Conservation (phyloP, 2,329 filamentous ascomycete genomes). For the Arthrobotrys musiformis region DNA sequence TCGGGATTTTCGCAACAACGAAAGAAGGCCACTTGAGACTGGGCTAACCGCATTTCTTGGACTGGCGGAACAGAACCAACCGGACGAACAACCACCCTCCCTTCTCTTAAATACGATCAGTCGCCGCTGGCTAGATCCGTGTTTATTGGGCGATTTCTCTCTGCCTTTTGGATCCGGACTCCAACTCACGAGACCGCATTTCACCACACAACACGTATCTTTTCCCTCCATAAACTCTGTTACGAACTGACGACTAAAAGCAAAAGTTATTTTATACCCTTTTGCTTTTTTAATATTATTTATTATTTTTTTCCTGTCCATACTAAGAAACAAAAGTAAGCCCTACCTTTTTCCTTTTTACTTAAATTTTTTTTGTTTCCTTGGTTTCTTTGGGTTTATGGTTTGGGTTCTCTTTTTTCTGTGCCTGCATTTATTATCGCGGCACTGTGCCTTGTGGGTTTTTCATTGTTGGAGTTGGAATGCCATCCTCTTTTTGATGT, state of each 20-base stretch:
- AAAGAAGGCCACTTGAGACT: neutral
- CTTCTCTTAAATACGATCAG: slow-evolving; percentile 53
- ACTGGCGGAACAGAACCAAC: slow-evolving; percentile 24
- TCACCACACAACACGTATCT: slow-evolving; percentile 43
- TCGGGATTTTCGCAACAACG: slow-evolving; percentile 2
- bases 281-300: slow-evolving; percentile 28
- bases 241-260: slow-evolving; percentile 26
- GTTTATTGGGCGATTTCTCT: slow-evolving; percentile 52
- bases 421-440: slow-evolving; percentile 48
- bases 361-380: slow-evolving; percentile 46
- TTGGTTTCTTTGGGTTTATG: slow-evolving; percentile 56
- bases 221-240: slow-evolving; percentile 16
- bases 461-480: slow-evolving; percentile 56
- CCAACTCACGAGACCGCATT: slow-evolving; percentile 52
- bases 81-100: slow-evolving; percentile 11
- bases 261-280: slow-evolving; percentile 37
- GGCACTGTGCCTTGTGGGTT: slow-evolving; percentile 11
- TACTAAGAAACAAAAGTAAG: slow-evolving; percentile 22
- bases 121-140: slow-evolving; percentile 48
- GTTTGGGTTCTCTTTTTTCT: slow-evolving; percentile 34
- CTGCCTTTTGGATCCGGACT: slow-evolving; percentile 30
- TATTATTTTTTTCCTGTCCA: neutral
- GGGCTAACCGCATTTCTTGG: slow-evolving; percentile 11
- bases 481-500: neutral
- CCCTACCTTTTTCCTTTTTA: slow-evolving; percentile 22